Base-by-base conservation (phyloP, 257 asterid species). In the Cruciata laevipes region DNA sequence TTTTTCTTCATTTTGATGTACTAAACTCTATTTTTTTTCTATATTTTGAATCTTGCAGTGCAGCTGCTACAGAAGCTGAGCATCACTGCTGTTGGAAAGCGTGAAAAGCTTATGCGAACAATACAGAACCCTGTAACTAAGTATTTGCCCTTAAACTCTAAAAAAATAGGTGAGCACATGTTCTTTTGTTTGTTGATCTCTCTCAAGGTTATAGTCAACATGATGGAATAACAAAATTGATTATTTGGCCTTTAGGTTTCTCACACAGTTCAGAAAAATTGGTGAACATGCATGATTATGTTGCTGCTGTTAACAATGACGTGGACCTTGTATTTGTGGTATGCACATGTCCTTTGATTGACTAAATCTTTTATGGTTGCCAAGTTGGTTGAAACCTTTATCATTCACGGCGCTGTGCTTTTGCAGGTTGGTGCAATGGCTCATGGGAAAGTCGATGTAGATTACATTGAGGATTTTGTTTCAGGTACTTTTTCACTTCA, bases 371-470 rank as follows among this genome's bases (percentile, higher is more conserved):
- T 37, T 38, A 9, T 13, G 2, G 0, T 13, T 59, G 67, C 63
- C 38, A 16, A 31, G 55, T 68, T 57, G 23, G 18, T 61, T 60
- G 63, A 52, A 62, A 55, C 60, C 49, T 65, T 20, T 31, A 23
- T 38, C 42, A 66, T 55, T 30, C 67, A 60, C 57, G 66, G 30
- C 63, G 2, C 60, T 59, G 37, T 73, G 55, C 61, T 35, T 58
- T 74, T 74, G 68, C 76, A 93, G 98, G 84, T 93, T 68, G 98
- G 98, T 65, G 97, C 98, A 66, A 90, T 93, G 98, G 78, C 96
- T 66, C 94, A 90, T 78, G 97, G 98, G 35, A 93, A 86, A 86
- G 85, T 88, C 74, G 94, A 85, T 3, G 82, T 69, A 38, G 93
- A 86, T 30, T 84, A 86, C 56, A 91, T 86, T 0, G 96, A 90